Percentiles rank a stretch among this genome's conserved stretches.
These are phyloP conservation scores for Grigorovia transvaalensis DNA, from an alignment of 805 yeast genomes.

Conservation along the genomic window DNA sequence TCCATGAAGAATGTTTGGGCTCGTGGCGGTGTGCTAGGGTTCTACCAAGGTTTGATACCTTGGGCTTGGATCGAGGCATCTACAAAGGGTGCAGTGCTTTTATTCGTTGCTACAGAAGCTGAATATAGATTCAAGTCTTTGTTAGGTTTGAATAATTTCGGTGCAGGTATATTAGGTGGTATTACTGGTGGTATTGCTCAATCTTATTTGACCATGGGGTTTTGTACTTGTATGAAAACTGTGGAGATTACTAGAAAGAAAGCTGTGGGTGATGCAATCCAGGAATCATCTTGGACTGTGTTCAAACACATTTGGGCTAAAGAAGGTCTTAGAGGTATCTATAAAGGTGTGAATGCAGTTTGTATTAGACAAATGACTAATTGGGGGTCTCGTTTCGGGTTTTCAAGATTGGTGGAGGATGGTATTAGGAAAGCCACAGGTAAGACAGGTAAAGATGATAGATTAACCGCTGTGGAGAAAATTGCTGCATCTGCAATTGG, in stretches of 20 bases:
- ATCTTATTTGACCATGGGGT: slow-evolving; percentile 93
- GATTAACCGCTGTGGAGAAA: slow-evolving; percentile 68
- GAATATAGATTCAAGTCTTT: slow-evolving; percentile 58
- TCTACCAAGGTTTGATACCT: slow-evolving; percentile 95
- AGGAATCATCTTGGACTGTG: slow-evolving; percentile 71
- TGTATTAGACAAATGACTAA: slow-evolving; percentile 98
- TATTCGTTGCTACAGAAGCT: slow-evolving; percentile 87
- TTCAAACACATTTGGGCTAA: slow-evolving; percentile 72
- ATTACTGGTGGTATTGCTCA: slow-evolving; percentile 93
- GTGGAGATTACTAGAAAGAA: slow-evolving; percentile 92
- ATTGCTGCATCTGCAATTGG: slow-evolving; percentile 80
- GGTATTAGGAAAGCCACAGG: slow-evolving; percentile 54
- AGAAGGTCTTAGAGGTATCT: slow-evolving; percentile 91
- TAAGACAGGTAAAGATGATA: slow-evolving; percentile 44
- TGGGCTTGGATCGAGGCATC: slow-evolving; percentile 99
- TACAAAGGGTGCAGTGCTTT: slow-evolving; percentile 94
- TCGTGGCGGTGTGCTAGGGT: slow-evolving; percentile 86
- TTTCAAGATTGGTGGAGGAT: slow-evolving; percentile 86
- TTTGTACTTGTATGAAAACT: slow-evolving; percentile 98
- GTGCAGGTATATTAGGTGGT: slow-evolving; percentile 92
- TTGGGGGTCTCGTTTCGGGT: slow-evolving; percentile 97
- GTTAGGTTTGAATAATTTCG: slow-evolving; percentile 59
- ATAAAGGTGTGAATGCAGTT: slow-evolving; percentile 96
- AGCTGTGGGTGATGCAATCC: slow-evolving; percentile 48
- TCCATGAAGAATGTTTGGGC: slow-evolving; percentile 76